Evolutionary conservation across 2,329 filamentous ascomycete species (phyloP).

Genomic region (Ceratocystis cacaofunesta): DNA sequence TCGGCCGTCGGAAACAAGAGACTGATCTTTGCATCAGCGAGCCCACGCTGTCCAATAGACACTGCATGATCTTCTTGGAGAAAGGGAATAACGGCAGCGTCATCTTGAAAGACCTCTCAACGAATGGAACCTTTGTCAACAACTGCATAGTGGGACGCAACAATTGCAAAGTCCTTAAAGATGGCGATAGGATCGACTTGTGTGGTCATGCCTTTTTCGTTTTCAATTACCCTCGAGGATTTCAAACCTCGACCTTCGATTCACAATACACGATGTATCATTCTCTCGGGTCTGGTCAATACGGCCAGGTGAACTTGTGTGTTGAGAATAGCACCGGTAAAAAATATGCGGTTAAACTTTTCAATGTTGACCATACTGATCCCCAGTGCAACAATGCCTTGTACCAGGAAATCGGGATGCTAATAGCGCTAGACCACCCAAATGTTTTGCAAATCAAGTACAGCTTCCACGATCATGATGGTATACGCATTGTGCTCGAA

Average conservation of each 20-base stretch:
- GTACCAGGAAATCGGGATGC: conserved; percentile 87
- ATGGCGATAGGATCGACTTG: conserved; percentile 82
- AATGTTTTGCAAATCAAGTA: conserved; percentile 88
- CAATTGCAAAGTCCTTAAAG: conserved; percentile 72
- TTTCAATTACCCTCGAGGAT: conserved; percentile 65
- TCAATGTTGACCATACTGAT: conserved; percentile 59
- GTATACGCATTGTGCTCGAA: conserved; percentile 82
- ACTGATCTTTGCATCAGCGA: conserved; percentile 57
- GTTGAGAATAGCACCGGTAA: conserved; percentile 71
- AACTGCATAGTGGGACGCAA: conserved; percentile 83
- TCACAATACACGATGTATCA: conserved; percentile 76
- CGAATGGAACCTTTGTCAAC: conserved; percentile 93
- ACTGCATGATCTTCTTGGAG: conserved; percentile 53
- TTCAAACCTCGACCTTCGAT: conserved; percentile 56
- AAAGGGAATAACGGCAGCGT: conserved; percentile 43
- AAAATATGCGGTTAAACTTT: conserved; percentile 85
- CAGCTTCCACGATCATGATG: conserved; percentile 81
- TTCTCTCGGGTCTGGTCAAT: conserved; percentile 86
- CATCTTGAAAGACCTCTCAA: conserved; percentile 82
- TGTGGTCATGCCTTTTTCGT: conserved; percentile 74
- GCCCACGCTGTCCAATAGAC: conserved; percentile 54
- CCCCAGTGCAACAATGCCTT: conserved; percentile 34
- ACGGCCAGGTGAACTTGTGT: conserved; percentile 84
- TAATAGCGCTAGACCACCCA: conserved; percentile 94
- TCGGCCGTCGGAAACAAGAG: conserved; percentile 11